Percentiles rank a stretch among this genome's conserved stretches.
Conservation (phyloP, 2,329 filamentous ascomycete species). For the Colletotrichum ledebouriae region DNA sequence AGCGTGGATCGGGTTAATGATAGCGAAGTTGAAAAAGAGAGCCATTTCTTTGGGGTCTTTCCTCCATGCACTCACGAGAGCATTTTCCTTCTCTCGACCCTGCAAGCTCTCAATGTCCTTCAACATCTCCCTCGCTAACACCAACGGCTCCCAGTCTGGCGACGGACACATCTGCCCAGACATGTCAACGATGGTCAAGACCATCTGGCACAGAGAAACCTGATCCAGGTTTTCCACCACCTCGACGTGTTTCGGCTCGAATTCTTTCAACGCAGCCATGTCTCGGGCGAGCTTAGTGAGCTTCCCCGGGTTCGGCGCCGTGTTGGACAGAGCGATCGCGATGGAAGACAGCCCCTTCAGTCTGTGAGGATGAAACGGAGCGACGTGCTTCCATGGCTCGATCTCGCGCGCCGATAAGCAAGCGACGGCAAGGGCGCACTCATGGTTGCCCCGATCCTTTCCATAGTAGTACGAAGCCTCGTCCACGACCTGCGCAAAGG, state of each 20-base stretch:
- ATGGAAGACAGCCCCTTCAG: conserved; percentile 66
- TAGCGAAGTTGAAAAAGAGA: conserved; percentile 64
- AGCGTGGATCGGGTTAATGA: conserved; percentile 62
- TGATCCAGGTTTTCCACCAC: conserved; percentile 59
- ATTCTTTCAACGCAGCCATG: conserved; percentile 42
- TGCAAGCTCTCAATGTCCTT: conserved; percentile 61
- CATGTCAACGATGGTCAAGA: conserved; percentile 62
- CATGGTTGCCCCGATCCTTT: conserved; percentile 55
- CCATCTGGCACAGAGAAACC: conserved; percentile 65
- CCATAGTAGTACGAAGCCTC: conserved; percentile 61
- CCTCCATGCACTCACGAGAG: conserved; percentile 60
- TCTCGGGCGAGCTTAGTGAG: conserved; percentile 46
- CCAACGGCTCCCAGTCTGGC: conserved; percentile 60
- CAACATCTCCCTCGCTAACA: conserved; percentile 61
- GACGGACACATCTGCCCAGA: conserved; percentile 58
- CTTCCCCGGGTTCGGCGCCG: conserved; percentile 56
- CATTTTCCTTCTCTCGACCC: conserved; percentile 60
- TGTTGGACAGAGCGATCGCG: conserved; percentile 65
- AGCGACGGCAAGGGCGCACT: conserved; percentile 59
- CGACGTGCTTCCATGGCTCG: conserved; percentile 64
- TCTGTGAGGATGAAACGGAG: conserved; percentile 64
- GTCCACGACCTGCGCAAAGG: conserved; percentile 60
- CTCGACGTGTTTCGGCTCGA: conserved; percentile 6
- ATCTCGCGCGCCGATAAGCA: conserved; percentile 62
- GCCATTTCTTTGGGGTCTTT: conserved; percentile 54